phyloP scores from a whole-genome alignment of 2,329 filamentous ascomycete genomes.

The Bipolaris gigantea region DNA sequence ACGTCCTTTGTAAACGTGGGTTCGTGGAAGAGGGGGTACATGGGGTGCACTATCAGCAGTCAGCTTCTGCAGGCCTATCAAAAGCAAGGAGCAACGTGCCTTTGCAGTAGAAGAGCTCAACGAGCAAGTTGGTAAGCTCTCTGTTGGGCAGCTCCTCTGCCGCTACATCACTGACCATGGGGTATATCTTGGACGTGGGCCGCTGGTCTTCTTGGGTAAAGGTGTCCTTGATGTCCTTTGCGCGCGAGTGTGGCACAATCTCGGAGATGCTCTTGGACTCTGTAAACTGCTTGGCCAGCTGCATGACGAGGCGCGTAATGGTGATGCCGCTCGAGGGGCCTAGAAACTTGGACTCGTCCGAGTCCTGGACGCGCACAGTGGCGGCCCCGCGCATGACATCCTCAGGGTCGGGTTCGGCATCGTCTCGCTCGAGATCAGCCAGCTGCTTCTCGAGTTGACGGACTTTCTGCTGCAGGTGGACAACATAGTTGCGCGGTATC shows the following conservation, averaged over 20 bases:
- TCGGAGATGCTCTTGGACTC: conserved; percentile 90
- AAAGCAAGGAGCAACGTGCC: conserved; percentile 51
- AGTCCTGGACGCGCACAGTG: conserved; percentile 79
- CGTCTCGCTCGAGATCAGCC: conserved; percentile 73
- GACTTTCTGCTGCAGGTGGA: conserved; percentile 86
- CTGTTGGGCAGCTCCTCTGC: conserved; percentile 74
- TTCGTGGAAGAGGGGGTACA: conserved; percentile 87
- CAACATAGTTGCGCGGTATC: conserved; percentile 89
- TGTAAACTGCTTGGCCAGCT: conserved; percentile 91
- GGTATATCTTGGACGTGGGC: conserved; percentile 78
- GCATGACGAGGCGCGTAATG: conserved; percentile 93
- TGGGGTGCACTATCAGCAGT: conserved; percentile 69
- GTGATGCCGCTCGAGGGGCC: conserved; percentile 94
- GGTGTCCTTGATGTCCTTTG: conserved; percentile 70
- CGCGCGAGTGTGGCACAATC: conserved; percentile 75
- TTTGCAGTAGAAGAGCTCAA: conserved; percentile 85
- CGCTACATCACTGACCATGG: conserved; percentile 82
- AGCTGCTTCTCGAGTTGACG: conserved; percentile 80
- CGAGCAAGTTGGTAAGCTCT: conserved; percentile 72
- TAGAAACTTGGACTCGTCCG: conserved; percentile 86
- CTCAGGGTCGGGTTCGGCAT: conserved; percentile 71
- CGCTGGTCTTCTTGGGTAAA: conserved; percentile 66
- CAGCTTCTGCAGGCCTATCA: conserved; percentile 16
- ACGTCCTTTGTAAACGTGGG: conserved; percentile 74
- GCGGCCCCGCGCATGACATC: conserved; percentile 85